phyloP scores from a whole-genome alignment of 148 eudicot genomes.

The Rhododendron henanense region DNA sequence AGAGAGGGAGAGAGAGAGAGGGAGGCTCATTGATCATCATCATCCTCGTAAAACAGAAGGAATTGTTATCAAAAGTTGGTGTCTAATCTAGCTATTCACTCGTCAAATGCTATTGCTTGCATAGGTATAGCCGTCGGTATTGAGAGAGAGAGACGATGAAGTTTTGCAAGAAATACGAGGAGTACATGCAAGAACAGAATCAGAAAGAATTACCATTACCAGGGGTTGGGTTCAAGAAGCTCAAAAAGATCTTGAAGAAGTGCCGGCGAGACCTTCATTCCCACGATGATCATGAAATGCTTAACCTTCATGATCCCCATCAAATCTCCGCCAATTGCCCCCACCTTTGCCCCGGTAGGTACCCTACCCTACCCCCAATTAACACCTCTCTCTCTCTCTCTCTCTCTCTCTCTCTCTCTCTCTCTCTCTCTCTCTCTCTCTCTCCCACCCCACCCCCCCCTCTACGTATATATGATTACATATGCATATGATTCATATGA shows the following conservation, averaged over 20 bases:
- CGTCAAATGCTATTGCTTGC: neutral
- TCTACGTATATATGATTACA: neutral
- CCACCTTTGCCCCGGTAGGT: conserved; percentile 16
- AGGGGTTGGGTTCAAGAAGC: conserved; percentile 74
- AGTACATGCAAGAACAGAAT: conserved; percentile 50
- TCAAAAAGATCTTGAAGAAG: conserved; percentile 74
- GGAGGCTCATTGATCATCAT: neutral
- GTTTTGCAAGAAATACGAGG: conserved; percentile 40
- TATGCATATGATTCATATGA: neutral
- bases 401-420: neutral
- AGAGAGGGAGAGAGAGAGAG: neutral
- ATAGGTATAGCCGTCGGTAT: neutral
- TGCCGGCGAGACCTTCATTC: conserved; percentile 47
- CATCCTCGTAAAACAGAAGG: neutral
- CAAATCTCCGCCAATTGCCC: conserved; percentile 8
- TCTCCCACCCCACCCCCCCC: neutral
- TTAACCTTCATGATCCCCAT: neutral
- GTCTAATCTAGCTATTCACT: neutral
- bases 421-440: neutral
- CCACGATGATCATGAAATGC: conserved; percentile 5
- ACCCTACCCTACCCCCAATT: neutral
- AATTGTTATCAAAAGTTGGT: neutral
- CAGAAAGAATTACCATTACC: conserved; percentile 41
- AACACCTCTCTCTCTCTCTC: neutral
- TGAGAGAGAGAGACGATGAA: conserved; percentile 43